Evolutionary conservation across 1,284 basidiomycete species (phyloP).

Genomic region (Stygiomarasmius scandens): DNA sequence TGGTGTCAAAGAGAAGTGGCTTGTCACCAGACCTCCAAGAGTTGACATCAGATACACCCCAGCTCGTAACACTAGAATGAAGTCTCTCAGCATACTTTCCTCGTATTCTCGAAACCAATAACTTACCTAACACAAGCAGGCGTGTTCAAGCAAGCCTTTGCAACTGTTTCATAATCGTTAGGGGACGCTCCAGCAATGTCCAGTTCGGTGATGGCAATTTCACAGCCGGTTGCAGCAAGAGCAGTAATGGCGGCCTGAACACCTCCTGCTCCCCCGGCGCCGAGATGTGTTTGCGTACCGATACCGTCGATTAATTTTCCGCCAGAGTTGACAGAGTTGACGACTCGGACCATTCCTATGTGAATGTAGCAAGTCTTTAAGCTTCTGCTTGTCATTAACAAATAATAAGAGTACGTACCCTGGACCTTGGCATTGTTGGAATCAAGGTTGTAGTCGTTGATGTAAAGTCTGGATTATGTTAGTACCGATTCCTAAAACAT

Average conservation of each 20-base stretch:
- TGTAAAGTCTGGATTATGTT: slow-evolving; percentile 35
- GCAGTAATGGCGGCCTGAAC: slow-evolving; percentile 38
- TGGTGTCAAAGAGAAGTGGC: slow-evolving; percentile 47
- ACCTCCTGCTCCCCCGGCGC: slow-evolving; percentile 41
- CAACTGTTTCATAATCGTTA: slow-evolving; percentile 48
- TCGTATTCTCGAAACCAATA: background rate
- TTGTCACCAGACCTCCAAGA: slow-evolving; percentile 45
- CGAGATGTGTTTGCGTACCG: slow-evolving; percentile 44
- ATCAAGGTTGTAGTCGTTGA: slow-evolving; percentile 47
- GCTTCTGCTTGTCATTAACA: too few relatives aligned
- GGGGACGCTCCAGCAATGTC: slow-evolving; percentile 36
- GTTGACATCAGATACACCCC: slow-evolving; percentile 52
- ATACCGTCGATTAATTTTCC: slow-evolving; percentile 41
- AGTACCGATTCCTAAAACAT: background rate
- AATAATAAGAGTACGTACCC: slow-evolving; percentile 21
- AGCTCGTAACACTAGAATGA: slow-evolving; percentile 42
- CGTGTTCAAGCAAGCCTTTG: slow-evolving; percentile 47
- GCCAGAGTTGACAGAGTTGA: slow-evolving; percentile 26
- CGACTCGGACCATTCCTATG: slow-evolving; percentile 12
- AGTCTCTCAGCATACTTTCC: background rate
- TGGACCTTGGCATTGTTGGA: slow-evolving; percentile 39
- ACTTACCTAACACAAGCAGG: slow-evolving; percentile 39
- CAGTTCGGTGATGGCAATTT: slow-evolving; percentile 52
- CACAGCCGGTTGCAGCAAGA: slow-evolving; percentile 43
- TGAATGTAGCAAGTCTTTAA: too few relatives aligned